Percentiles rank a stretch among this genome's conserved stretches.
These are phyloP conservation scores for Eucalyptus urophylla DNA, from an alignment of 345 rosid species.

Conservation along the genomic window DNA sequence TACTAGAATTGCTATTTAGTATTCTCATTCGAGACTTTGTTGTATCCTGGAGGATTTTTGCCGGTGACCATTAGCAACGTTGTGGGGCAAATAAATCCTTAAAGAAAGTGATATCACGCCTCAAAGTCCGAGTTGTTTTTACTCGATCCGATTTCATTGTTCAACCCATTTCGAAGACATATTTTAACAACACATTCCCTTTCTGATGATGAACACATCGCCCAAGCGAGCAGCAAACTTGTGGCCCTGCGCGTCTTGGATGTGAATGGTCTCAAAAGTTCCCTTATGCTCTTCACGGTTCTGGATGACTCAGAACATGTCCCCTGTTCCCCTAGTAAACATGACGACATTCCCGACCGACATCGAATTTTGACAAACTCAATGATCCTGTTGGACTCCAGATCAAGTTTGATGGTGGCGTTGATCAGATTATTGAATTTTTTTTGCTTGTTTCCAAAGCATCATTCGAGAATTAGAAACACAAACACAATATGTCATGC, in stretches of 20 bases:
- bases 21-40: no score
- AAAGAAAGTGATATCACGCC: no score
- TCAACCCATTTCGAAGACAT: no score
- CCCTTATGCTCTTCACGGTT: background rate
- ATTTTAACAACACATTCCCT: no score
- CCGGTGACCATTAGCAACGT: no score
- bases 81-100: no score
- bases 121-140: no score
- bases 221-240: background rate
- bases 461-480: background rate
- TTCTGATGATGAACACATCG: background rate
- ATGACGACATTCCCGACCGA: background rate
- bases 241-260: background rate
- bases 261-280: background rate
- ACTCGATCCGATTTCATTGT: no score
- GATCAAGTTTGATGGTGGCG: background rate
- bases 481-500: background rate
- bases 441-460: background rate
- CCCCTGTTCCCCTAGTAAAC: background rate
- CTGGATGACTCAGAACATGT: background rate
- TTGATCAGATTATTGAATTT: background rate
- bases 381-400: background rate
- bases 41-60: no score
- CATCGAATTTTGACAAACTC: background rate
- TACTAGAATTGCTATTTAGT: no score